Evolutionary conservation across 108 stramenopile species (phyloP), one percentile per base, ranked within the genome.

Genomic region (Nitzschia putrida): DNA sequence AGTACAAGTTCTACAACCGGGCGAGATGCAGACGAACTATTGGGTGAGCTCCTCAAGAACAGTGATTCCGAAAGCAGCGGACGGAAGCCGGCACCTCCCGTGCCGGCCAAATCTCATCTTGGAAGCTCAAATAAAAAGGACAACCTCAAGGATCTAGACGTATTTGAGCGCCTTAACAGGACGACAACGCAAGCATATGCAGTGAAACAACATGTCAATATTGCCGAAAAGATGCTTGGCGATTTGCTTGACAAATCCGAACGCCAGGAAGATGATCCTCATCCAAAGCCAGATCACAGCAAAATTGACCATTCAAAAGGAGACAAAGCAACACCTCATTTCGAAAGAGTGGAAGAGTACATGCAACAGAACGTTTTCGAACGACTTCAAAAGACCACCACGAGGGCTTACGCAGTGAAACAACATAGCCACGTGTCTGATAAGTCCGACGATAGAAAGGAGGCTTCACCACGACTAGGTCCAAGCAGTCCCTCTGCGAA

Each of bases 121-220:
- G 40, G 58, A 21, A 55, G 69, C 47, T 20, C 42, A 16, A 37
- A 42, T 63, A 44, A 25, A 47, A 26, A 13, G 14, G 49, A 66
- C 8, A 77, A 80, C 0, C 78, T 84, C 73, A 66, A 70, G 7
- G 58, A 79, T 24, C 74, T 73, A 53, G 64, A 86, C 75, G 85
- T 89, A 3, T 89, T 86, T 74, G 88, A 89, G 65, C 70, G 88
- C 50, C 59, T 89, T 39, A 72, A 74, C n/a, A 83, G 79, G 57
- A 83, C 74, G 5, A 81, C 80, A 53, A 88, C 87, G 4, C 71
- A 81, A 53, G 79, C 87, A 7, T 85, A 83, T 57, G 79, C 79
- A 21, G 66, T 80, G 18, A 88, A 88, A 56, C 66, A 76, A 29
- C 39, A 73, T 37, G 54, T 51, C 13, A 64, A 66, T 20, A 68